phyloP scores from a whole-genome alignment of 2,329 filamentous ascomycete genomes.

The Scolecobasidium constrictum region DNA sequence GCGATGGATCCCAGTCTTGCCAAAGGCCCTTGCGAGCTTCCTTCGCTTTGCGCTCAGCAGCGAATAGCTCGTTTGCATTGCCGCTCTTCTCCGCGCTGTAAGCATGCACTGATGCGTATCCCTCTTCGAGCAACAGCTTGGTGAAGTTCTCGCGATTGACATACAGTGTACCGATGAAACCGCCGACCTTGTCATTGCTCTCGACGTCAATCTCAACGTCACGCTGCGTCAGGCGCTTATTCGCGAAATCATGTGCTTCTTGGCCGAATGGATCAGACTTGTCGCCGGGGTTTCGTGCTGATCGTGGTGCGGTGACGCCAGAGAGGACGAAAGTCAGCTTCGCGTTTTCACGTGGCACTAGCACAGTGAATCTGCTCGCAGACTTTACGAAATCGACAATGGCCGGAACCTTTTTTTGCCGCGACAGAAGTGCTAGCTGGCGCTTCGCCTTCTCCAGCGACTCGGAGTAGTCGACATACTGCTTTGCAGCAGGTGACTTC shows the following conservation, averaged over 20 bases:
- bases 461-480: conserved; percentile 84
- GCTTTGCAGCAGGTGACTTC: conserved; percentile 73
- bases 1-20: conserved; percentile 87
- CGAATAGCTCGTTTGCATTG: conserved; percentile 75
- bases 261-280: conserved; percentile 87
- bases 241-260: conserved; percentile 87
- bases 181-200: conserved; percentile 90
- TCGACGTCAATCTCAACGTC: conserved; percentile 95
- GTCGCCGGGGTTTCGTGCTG: conserved; percentile 69
- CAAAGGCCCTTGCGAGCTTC: conserved; percentile 79
- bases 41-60: conserved; percentile 82
- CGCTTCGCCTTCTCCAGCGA: conserved; percentile 91
- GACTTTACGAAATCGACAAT: conserved; percentile 97
- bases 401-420: conserved; percentile 85
- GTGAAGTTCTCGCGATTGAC: conserved; percentile 94
- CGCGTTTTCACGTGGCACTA: conserved; percentile 84
- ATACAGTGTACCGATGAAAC: conserved; percentile 91
- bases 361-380: conserved; percentile 84
- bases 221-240: conserved; percentile 78
- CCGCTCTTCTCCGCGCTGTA: conserved; percentile 96
- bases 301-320: conserved; percentile 81
- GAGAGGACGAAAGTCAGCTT: conserved; percentile 93
- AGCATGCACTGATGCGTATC: conserved; percentile 79
- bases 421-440: conserved; percentile 73
- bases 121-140: conserved; percentile 87